phyloP scores from a whole-genome alignment of 1,284 basidiomycete species.

The Pisolithus thermaeus region DNA sequence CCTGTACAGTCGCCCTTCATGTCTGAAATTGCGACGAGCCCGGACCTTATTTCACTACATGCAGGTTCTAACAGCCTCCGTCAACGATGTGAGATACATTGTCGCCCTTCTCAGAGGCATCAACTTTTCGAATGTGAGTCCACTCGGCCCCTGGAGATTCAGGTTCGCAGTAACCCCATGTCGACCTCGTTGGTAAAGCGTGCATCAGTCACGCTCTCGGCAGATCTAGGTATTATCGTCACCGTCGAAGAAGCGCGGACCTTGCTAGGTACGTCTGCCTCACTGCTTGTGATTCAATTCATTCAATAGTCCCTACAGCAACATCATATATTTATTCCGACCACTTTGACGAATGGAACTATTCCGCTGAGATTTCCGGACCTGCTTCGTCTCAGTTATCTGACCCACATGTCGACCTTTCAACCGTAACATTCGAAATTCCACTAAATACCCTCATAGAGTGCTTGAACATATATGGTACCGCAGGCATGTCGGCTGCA shows the following conservation, averaged over 20 bases:
- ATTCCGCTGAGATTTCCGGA: constrained; percentile 13
- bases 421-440: constrained; percentile 65
- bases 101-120: constrained; percentile 72
- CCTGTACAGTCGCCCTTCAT: constrained; percentile 14
- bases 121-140: constrained; percentile 65
- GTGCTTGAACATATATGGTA: constrained; percentile 90
- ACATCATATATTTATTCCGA: constrained; percentile 80
- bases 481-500: constrained; percentile 42
- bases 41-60: not conserved
- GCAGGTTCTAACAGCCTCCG: constrained; percentile 72
- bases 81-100: constrained; percentile 75
- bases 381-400: constrained; percentile 10
- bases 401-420: constrained; percentile 11
- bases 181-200: constrained; percentile 40
- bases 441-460: constrained; percentile 79
- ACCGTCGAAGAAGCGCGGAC: constrained; percentile 84
- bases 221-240: constrained; percentile 66
- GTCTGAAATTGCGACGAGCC: not conserved
- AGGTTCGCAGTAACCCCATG: not conserved
- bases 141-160: not conserved
- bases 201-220: constrained; percentile 69
- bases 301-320: constrained; percentile 37
- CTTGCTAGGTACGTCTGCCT: constrained; percentile 54
- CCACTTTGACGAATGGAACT: constrained; percentile 68
- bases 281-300: not conserved